Evolutionary conservation across 1,139 yeast genomes (phyloP).

Genomic region (Yamadazyma sp.): DNA sequence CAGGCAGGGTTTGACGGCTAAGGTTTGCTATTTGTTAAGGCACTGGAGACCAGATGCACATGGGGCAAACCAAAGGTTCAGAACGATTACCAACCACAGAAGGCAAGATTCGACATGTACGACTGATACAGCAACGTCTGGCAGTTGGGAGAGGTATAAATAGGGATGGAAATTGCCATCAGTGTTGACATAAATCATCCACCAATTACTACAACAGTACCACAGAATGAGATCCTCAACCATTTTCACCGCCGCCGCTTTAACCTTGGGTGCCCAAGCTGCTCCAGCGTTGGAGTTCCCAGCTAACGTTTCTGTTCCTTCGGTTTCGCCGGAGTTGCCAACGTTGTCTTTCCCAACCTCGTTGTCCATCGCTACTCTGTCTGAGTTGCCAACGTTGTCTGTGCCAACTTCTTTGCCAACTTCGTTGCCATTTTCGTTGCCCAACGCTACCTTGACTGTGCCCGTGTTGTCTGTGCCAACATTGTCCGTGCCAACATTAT

Average conservation of each 20-base stretch:
- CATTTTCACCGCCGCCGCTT: conserved; percentile 8
- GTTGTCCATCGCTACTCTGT: conserved; percentile 8
- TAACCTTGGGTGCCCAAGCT: conserved; percentile 10
- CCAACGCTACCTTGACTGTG: not conserved
- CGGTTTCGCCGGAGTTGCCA: no score
- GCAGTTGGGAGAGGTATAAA: not conserved
- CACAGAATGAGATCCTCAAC: conserved; percentile 13
- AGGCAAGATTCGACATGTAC: no score
- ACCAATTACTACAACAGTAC: no score
- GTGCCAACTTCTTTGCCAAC: conserved; percentile 12
- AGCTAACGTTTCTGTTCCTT: conserved; percentile 6
- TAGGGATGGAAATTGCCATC: no score
- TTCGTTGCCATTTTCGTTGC: not conserved
- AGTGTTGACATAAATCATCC: no score
- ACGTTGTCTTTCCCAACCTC: conserved; percentile 8
- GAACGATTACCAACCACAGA: no score
- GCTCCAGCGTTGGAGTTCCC: conserved; percentile 9
- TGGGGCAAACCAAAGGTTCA: no score
- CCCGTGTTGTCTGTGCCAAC: no score
- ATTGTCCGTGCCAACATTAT: conserved; percentile 8
- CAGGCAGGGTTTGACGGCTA: no score
- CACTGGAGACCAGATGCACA: no score
- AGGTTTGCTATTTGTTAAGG: no score
- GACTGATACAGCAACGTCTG: no score
- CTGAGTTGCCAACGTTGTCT: conserved; percentile 5